Evolutionary conservation across 2,329 filamentous ascomycete genomes (phyloP), one percentile per base, ranked within the genome.

Genomic region (Diaporthe citrichinensis): DNA sequence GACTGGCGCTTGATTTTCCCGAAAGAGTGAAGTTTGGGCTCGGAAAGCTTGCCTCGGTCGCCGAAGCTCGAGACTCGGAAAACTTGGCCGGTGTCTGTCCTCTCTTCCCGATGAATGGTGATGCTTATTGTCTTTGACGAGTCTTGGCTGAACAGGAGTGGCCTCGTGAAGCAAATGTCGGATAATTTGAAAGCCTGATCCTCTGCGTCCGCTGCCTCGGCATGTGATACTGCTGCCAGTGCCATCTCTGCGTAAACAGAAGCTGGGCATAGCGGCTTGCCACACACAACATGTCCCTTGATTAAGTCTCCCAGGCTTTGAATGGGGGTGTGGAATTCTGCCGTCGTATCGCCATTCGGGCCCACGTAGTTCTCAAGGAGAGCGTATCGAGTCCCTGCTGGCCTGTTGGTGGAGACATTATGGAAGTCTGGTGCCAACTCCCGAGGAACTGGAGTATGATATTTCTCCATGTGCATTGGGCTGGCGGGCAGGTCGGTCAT

Each of bases 221-320:
- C 31, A 4, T 61, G 23, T 1, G 34, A 28, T 61, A 61, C 44
- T 36, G 62, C 62, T n/a, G 44, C 41, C 6, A 68, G 62, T n/a
- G 44, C 62, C 41, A 68, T 49, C 46, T 68, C 62, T 36, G 49
- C 20, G 46, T 68, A 68, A 4, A 68, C 46, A n/a, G 62, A 68
- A 34, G 62, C 62, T 25, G 62, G 62, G 6, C 62, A 68, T 10
- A 68, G 28, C 10, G 62, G 44, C 23, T 51, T n/a, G 20, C 44
- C 62, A 17, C 41, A 49, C 8, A 68, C 62, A 8, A 36, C 5
- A 17, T 68, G 62, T n/a, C 41, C 62, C 44, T 68, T 31, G 44
- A 68, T 68, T 12, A 68, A 51, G 49, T 49, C 41, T 36, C 23
- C 28, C 20, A 68, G 44, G 62, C 15, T 36, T 28, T n/a, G 41